phyloP scores from a whole-genome alignment of 148 eudicot genomes.

The Spergularia bocconei region DNA sequence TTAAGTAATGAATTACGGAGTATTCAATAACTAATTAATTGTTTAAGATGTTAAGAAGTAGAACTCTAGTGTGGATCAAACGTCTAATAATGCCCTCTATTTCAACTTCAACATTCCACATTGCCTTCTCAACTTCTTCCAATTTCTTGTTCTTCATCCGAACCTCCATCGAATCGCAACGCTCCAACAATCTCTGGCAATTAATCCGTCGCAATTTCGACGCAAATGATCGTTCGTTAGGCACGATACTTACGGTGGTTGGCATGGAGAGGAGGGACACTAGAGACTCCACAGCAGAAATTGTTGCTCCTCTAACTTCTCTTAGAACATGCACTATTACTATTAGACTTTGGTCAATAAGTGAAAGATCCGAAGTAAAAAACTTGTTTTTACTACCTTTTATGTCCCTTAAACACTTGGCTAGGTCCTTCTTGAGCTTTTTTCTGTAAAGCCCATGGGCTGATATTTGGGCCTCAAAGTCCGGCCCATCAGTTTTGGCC shows the following conservation, averaged over 20 bases:
- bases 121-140: conserved; percentile 50
- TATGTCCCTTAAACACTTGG: conserved; percentile 40
- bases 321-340: conserved; percentile 56
- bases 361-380: conserved; percentile 20
- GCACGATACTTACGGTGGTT: conserved; percentile 30
- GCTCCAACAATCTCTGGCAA: conserved; percentile 25
- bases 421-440: conserved; percentile 53
- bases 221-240: conserved; percentile 29
- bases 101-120: conserved; percentile 54
- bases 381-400: conserved; percentile 38
- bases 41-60: conserved; percentile 60
- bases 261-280: conserved; percentile 52
- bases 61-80: conserved; percentile 65
- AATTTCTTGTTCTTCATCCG: conserved; percentile 38
- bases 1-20: background rate
- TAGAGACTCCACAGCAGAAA: conserved; percentile 46
- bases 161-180: conserved; percentile 37
- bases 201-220: conserved; percentile 30
- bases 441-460: conserved; percentile 38
- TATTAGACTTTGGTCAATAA: conserved; percentile 39
- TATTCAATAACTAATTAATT: conserved; percentile 13
- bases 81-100: conserved; percentile 58
- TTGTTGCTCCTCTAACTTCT: conserved; percentile 51
- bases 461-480: conserved; percentile 32
- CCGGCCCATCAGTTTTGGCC: conserved; percentile 15